A percentile compares a stretch with the other conserved stretches of the same genome.
Evolutionary conservation across 1,284 basidiomycete species (phyloP).

Genomic region (Ceratobasidium sp.): DNA sequence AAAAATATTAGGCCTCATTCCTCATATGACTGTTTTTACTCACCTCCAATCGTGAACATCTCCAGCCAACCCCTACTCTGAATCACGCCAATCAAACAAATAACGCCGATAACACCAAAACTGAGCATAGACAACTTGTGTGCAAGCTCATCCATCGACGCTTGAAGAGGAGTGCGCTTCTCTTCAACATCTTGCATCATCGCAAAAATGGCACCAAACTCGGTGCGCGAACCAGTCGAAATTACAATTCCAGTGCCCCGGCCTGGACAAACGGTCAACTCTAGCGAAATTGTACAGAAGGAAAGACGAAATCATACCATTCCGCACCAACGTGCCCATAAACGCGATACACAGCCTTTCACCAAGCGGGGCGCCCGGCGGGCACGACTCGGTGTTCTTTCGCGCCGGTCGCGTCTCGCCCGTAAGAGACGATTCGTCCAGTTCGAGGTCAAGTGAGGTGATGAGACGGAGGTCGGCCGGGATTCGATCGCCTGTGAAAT

Average conservation of each 20-base stretch:
- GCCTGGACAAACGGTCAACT: constrained; percentile 62
- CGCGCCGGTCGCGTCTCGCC: constrained; percentile 89
- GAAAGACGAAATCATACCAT: constrained; percentile 71
- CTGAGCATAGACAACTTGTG: constrained; percentile 91
- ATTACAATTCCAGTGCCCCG: constrained; percentile 90
- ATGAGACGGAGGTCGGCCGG: constrained; percentile 93
- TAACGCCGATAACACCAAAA: constrained; percentile 93
- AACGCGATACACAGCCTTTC: constrained; percentile 93
- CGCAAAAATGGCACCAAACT: constrained; percentile 96
- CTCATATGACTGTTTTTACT: constrained; percentile 51
- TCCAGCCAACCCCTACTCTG: constrained; percentile 94
- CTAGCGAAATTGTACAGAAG: constrained; percentile 29
- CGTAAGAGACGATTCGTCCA: constrained; percentile 96
- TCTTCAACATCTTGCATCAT: constrained; percentile 99
- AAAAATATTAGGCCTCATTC: neutral
- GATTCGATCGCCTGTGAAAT: constrained; percentile 79
- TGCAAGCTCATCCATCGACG: constrained; percentile 97
- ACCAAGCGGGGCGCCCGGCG: constrained; percentile 79
- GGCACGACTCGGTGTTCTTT: constrained; percentile 75
- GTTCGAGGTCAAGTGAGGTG: constrained; percentile 84
- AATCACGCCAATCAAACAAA: constrained; percentile 90
- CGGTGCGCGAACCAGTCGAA: constrained; percentile 89
- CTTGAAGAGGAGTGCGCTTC: constrained; percentile 91
- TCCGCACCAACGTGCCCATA: constrained; percentile 97
- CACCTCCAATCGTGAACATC: constrained; percentile 99